Base-by-base conservation (phyloP, 108 stramenopile species). In the Cylindrotheca closterium region DNA sequence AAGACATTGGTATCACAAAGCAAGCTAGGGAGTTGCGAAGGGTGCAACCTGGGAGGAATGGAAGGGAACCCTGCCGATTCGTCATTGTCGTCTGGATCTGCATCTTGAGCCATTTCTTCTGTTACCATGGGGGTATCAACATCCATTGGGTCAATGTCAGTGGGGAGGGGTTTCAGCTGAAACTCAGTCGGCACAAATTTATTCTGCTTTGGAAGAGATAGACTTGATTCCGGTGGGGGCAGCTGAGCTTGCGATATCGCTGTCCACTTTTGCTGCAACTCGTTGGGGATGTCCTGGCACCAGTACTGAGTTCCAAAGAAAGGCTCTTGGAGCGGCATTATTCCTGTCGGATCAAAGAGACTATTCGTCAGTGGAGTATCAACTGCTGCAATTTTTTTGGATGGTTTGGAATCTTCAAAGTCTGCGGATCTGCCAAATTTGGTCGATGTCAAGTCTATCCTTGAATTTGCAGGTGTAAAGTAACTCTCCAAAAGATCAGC, bases 401-500 rank as follows among this genome's bases (percentile, higher is more conserved):
- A 47, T 64, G 45, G 21, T 37, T 65, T 70, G 8, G 24, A 28
- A 12, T 68, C 76, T 49, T 77, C 73, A 51, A 78, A 89, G 51
- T 93, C 82, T 19, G 68, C 55, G 18, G 85, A 79, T 7, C 85
- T 70, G 8, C 87, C 90, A 68, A 83, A 91, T 8, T 62, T 55
- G 0, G 88, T 80, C 0, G 90, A 92, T 49, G 85, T 77, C 1
- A 95, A 51, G 61, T 92, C 94, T 33, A 95, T 67, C 25, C 94
- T 55, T 23, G 77, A 61, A 63, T 95, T 95, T 7, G 47, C 26
- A 7, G 89, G 87, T 18, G 65, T 83, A 1, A 94, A 81, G 48
- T 73, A 86, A 30, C 79, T 65, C 34, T 90, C 84, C 33, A 89
- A 50, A 33, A 92, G 55, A 15, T 71, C 56, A 67, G 65, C 27